Evolutionary conservation across 2,329 filamentous ascomycete genomes (phyloP).

Genomic region (Biscogniauxia marginata): DNA sequence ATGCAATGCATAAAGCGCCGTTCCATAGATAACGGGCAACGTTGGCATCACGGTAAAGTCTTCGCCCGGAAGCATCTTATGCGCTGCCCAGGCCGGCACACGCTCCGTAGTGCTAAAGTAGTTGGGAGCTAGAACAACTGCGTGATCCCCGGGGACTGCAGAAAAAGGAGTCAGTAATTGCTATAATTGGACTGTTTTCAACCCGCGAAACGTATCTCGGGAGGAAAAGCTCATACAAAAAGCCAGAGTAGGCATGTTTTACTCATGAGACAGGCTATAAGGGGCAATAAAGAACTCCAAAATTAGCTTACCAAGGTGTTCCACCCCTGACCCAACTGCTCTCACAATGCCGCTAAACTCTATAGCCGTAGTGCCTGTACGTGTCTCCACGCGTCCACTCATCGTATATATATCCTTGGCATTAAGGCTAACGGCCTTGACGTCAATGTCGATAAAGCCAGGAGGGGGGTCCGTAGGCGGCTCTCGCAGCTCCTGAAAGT

Average conservation of each 20-base stretch:
- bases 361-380: background rate
- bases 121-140: conserved; percentile 3
- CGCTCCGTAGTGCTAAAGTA: conserved; percentile 18
- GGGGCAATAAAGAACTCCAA: too few relatives aligned
- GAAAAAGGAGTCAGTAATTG: too few relatives aligned
- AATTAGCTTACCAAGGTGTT: too few relatives aligned
- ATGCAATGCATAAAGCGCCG: conserved; percentile 31
- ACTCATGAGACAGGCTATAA: too few relatives aligned
- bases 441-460: conserved; percentile 3
- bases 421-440: conserved; percentile 20
- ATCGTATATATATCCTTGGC: conserved; percentile 25
- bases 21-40: conserved; percentile 11
- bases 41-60: conserved; percentile 17
- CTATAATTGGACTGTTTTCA: too few relatives aligned
- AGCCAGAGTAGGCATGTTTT: too few relatives aligned
- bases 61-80: conserved; percentile 19
- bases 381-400: conserved; percentile 3
- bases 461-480: background rate
- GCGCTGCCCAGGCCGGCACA: conserved; percentile 25
- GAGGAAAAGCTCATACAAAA: too few relatives aligned
- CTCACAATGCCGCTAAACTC: conserved; percentile 7
- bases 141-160: conserved; percentile 23
- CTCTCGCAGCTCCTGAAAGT: conserved; percentile 15
- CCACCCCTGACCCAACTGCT: background rate
- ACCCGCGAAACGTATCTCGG: too few relatives aligned